Conservation (phyloP, 1,139 yeast genomes). For the Saccharomyces hybrid region DNA sequence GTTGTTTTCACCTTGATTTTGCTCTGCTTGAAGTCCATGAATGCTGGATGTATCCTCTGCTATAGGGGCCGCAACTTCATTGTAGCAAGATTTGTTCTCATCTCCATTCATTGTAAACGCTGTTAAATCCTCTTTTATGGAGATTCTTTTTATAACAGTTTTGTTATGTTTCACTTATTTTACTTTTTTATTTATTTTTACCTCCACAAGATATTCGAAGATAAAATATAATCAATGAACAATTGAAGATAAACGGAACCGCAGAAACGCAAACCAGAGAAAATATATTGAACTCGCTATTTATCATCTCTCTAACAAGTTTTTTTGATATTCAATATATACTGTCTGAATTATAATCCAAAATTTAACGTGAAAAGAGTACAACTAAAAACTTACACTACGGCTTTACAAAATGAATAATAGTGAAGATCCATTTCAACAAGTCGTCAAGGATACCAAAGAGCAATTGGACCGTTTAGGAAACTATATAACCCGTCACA, state of each 20-base stretch:
- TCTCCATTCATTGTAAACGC: background rate
- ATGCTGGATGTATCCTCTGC: background rate
- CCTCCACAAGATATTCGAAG: background rate
- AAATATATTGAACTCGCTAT: background rate
- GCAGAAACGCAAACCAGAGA: background rate
- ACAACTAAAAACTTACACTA: background rate
- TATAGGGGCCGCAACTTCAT: background rate
- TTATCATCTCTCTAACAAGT: background rate
- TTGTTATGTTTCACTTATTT: background rate
- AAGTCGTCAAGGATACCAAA: conserved; percentile 72
- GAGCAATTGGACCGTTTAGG: conserved; percentile 49
- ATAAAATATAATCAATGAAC: too few species aligned
- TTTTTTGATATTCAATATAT: background rate
- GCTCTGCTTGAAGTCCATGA: background rate
- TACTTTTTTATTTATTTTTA: background rate
- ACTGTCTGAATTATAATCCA: too few species aligned
- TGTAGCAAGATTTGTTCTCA: background rate
- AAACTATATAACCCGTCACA: conserved; percentile 31
- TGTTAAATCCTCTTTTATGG: background rate
- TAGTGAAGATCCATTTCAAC: conserved; percentile 72
- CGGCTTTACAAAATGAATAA: background rate
- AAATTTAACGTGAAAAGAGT: background rate
- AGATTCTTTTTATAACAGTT: background rate
- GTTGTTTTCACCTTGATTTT: background rate
- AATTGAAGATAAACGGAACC: too few species aligned